These are phyloP conservation scores for Mycena galericulata DNA, from an alignment of 768 basidiomycete species.

Conservation along the genomic window DNA sequence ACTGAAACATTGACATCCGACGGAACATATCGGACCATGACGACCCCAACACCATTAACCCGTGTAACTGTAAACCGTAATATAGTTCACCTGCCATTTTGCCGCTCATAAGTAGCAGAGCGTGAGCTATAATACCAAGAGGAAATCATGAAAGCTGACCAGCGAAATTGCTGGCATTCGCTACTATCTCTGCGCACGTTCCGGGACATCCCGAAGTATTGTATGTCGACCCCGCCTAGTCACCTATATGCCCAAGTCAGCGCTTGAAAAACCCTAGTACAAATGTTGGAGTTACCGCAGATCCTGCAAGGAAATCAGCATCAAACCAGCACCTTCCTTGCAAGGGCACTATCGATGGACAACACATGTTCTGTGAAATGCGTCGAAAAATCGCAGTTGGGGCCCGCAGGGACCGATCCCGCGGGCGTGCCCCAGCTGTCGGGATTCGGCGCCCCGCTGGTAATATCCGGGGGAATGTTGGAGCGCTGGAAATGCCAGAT, in stretches of 20 bases:
- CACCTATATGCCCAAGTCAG: background rate
- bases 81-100: slow-evolving; percentile 59
- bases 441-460: slow-evolving; percentile 43
- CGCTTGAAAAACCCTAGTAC: too few relatives aligned
- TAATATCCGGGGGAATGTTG: slow-evolving; percentile 49
- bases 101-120: slow-evolving; percentile 50
- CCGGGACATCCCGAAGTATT: slow-evolving; percentile 47
- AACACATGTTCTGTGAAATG: slow-evolving; percentile 51
- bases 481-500: slow-evolving; percentile 51
- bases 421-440: slow-evolving; percentile 48
- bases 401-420: slow-evolving; percentile 47
- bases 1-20: too few relatives aligned
- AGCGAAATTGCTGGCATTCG: slow-evolving; percentile 63
- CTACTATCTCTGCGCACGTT: slow-evolving; percentile 51
- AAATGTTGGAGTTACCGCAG: slow-evolving; percentile 15
- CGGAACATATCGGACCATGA: too few relatives aligned
- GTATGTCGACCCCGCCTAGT: slow-evolving; percentile 31
- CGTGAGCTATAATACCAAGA: background rate
- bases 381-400: slow-evolving; percentile 47
- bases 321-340: background rate
- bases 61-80: slow-evolving; percentile 45
- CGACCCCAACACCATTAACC: background rate
- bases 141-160: slow-evolving; percentile 44
- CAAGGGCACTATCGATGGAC: slow-evolving; percentile 40
- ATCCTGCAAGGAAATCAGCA: background rate